A percentile compares a stretch with the other conserved stretches of the same genome.
These are phyloP conservation scores for Mycena vulgaris DNA, from an alignment of 768 basidiomycete genomes.

Conservation along the genomic window DNA sequence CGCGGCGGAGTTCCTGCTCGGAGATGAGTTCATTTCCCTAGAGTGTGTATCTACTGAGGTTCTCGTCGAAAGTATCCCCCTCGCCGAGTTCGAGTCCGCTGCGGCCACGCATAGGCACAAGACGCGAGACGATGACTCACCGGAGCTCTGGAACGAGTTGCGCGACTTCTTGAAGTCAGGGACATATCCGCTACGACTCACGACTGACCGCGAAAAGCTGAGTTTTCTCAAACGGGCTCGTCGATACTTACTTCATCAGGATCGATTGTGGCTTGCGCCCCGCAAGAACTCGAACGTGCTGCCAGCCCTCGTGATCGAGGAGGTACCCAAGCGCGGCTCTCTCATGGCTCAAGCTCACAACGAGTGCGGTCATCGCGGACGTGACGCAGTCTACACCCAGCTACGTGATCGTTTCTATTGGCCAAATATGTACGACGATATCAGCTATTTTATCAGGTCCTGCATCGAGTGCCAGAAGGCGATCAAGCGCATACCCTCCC, in stretches of 20 bases:
- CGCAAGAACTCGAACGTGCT: conserved; percentile 13
- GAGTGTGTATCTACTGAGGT: background rate
- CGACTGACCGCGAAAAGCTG: too few species aligned
- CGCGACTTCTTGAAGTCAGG: conserved; percentile 27
- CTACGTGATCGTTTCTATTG: too few species aligned
- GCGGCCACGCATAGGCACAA: conserved; percentile 6
- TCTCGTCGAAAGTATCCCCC: conserved; percentile 23
- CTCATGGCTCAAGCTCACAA: conserved; percentile 42
- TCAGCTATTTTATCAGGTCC: too few species aligned
- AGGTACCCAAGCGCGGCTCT: conserved; percentile 8
- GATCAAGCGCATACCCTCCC: conserved; percentile 37
- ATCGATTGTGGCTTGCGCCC: conserved; percentile 36
- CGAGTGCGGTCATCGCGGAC: too few species aligned
- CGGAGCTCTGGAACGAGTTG: conserved; percentile 37
- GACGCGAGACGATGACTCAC: conserved; percentile 27
- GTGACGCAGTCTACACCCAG: too few species aligned
- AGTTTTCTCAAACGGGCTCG: conserved; percentile 23
- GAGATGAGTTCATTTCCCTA: conserved; percentile 2
- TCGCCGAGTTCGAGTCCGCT: background rate
- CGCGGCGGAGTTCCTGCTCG: background rate
- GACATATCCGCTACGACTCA: conserved; percentile 13
- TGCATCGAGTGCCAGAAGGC: too few species aligned
- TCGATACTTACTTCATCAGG: conserved; percentile 40
- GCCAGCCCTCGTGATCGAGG: conserved; percentile 44
- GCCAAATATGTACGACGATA: too few species aligned